Conservation (phyloP, 768 basidiomycete species). For the Mycena alexandri region DNA sequence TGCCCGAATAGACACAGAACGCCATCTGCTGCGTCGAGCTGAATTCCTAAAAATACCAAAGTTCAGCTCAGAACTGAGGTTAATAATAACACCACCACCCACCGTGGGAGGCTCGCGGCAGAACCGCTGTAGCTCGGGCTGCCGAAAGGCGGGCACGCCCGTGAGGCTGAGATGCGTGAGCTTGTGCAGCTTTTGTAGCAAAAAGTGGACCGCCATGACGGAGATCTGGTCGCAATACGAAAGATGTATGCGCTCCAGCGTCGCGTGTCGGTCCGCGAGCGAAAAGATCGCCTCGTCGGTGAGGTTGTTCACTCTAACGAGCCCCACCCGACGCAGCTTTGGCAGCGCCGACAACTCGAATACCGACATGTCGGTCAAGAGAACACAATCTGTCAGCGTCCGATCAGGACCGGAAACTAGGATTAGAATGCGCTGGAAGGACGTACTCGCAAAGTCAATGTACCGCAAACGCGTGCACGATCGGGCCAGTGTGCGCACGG, state of each 20-base stretch:
- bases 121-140: constrained; percentile 87
- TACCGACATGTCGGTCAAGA: constrained; percentile 93
- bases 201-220: constrained; percentile 90
- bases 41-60: constrained; percentile 78
- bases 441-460: constrained; percentile 95
- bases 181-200: constrained; percentile 89
- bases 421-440: constrained; percentile 4
- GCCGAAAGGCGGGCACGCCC: constrained; percentile 94
- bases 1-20: constrained; percentile 97
- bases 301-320: constrained; percentile 92
- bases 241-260: constrained; percentile 95
- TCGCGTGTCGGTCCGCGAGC: constrained; percentile 85
- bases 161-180: constrained; percentile 96
- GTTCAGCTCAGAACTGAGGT: constrained; percentile 12
- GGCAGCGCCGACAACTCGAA: constrained; percentile 90
- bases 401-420: constrained; percentile 34
- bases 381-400: constrained; percentile 74
- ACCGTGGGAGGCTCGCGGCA: constrained; percentile 91
- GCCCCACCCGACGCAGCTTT: constrained; percentile 93
- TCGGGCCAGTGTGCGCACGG: constrained; percentile 85
- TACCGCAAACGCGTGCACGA: constrained; percentile 93
- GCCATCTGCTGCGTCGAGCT: constrained; percentile 88
- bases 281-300: constrained; percentile 95
- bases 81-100: constrained; percentile 45
- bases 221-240: constrained; percentile 98